A percentile compares a stretch with the other conserved stretches of the same genome.
phyloP scores from a whole-genome alignment of 2,329 filamentous ascomycete genomes.

The Arachnopeziza araneosa region DNA sequence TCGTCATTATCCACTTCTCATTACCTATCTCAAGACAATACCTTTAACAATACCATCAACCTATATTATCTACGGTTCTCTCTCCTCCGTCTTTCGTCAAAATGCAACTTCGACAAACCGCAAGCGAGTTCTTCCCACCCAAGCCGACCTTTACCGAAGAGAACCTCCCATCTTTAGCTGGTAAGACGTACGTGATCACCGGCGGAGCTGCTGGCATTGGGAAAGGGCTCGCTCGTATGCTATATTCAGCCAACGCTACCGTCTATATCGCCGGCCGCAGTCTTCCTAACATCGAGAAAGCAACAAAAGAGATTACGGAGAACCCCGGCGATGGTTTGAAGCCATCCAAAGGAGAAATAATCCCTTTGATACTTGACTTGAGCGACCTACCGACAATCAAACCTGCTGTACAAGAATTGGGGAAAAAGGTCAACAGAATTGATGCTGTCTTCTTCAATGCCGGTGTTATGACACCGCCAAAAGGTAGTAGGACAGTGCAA shows the following conservation, averaged over 20 bases:
- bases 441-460: constrained; percentile 42
- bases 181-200: constrained; percentile 40
- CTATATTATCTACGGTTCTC: background rate
- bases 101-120: background rate
- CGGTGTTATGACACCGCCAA: constrained; percentile 35
- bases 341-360: constrained; percentile 17
- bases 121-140: constrained; percentile 1
- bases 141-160: constrained; percentile 2
- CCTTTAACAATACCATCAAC: background rate
- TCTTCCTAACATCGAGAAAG: constrained; percentile 27
- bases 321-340: background rate
- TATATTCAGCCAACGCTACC: constrained; percentile 42
- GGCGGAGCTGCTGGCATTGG: constrained; percentile 32
- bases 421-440: constrained; percentile 27
- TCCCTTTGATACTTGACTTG: constrained; percentile 19
- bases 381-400: constrained; percentile 26
- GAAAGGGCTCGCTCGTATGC: constrained; percentile 40
- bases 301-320: constrained; percentile 33
- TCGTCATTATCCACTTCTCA: no score
- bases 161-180: constrained; percentile 34
- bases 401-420: constrained; percentile 24
- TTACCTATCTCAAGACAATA: no score
- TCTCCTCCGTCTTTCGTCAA: background rate
- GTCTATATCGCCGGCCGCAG: constrained; percentile 45
- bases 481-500: constrained; percentile 25